Evolutionary conservation across 202 grass and related monocot species (phyloP).

Genomic region (Sporobolus alterniflorus): DNA sequence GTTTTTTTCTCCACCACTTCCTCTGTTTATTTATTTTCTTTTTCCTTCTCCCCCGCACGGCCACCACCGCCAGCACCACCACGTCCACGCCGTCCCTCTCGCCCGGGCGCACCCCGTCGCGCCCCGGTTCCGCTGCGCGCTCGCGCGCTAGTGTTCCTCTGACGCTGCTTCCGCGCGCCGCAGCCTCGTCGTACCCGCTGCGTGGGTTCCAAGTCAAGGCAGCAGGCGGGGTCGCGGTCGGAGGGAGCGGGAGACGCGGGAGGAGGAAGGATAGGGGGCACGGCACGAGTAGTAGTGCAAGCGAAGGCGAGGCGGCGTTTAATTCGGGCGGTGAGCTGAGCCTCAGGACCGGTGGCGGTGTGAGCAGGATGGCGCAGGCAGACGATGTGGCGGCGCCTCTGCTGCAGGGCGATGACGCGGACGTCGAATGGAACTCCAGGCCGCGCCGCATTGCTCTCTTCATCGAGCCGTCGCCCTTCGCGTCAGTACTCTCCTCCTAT

Average conservation of each 20-base stretch:
- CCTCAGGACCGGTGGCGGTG: slow-evolving; percentile 4
- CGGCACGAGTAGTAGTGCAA: slow-evolving; percentile 36
- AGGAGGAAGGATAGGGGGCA: slow-evolving; percentile 44
- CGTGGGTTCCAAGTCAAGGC: slow-evolving; percentile 46
- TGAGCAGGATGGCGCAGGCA: slow-evolving; percentile 33
- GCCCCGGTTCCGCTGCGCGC: not conserved
- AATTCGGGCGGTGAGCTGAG: not conserved
- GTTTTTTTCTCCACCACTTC: slow-evolving; percentile 3
- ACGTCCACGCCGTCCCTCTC: not conserved
- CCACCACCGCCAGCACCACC: slow-evolving; percentile 35
- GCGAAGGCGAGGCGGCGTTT: slow-evolving; percentile 14
- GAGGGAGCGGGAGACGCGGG: not conserved
- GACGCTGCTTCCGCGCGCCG: slow-evolving; percentile 46
- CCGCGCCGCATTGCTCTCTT: slow-evolving; percentile 97
- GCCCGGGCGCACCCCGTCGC: not conserved
- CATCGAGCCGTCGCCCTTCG: slow-evolving; percentile 94
- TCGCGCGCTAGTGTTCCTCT: not conserved
- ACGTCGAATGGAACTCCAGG: slow-evolving; percentile 43
- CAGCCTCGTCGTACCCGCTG: not conserved
- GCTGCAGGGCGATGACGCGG: slow-evolving; percentile 35
- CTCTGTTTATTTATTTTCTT: not conserved
- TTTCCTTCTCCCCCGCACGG: not conserved
- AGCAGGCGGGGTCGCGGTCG: not conserved
- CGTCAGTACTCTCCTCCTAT: slow-evolving; percentile 53
- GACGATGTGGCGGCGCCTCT: slow-evolving; percentile 44